Evolutionary conservation across 805 yeast species (phyloP), one percentile per base, ranked within the genome.

Genomic region (Yamadazyma ubonensis): DNA sequence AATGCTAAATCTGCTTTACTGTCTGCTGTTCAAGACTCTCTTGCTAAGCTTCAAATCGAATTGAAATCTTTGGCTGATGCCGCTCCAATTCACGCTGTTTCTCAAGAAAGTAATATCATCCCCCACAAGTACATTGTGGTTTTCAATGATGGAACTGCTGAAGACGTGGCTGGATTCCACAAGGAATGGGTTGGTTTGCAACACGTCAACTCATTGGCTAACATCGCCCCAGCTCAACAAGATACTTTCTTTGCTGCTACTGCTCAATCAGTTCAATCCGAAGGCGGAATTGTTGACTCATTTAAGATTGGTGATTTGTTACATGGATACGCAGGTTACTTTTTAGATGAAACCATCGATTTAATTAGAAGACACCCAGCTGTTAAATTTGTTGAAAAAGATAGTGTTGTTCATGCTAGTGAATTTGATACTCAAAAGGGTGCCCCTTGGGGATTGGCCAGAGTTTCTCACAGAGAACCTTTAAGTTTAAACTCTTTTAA

Each of bases 391-490:
- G 82, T 87, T 44, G 96, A 87, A 69, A 65, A 70, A 54, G 96
- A 87, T 58, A 81, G 90, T 1, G 63, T 71, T 46, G 96, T 87
- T 39, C 66, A 71, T 46, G 78, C 88, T 20, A 69, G 67, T 38
- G 82, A 79, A 51, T 73, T 80, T 38, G 76, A 79, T 45, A 74
- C 78, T 44, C 93, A 88, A 68, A 75, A 76, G 49, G 89, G 89
- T 46, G 90, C 96, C 20, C 95, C 96, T 33, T 89, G 96, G 96
- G 96, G 96, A 54, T 75, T 89, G 48, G 86, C 95, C 18, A 79
- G 96, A 72, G 79, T 89, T 45, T 85, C 96, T 18, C 96, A 88
- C 67, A 78, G 90, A 64, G 77, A 80, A 42, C 73, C 81, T 12
- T 71, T 83, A 55, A 77, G 79, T 48, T 71, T 84, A 46, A 82